Evolutionary conservation across 768 basidiomycete species (phyloP), one percentile per base, ranked within the genome.

Genomic region (Hemileccinum rubropunctum): DNA sequence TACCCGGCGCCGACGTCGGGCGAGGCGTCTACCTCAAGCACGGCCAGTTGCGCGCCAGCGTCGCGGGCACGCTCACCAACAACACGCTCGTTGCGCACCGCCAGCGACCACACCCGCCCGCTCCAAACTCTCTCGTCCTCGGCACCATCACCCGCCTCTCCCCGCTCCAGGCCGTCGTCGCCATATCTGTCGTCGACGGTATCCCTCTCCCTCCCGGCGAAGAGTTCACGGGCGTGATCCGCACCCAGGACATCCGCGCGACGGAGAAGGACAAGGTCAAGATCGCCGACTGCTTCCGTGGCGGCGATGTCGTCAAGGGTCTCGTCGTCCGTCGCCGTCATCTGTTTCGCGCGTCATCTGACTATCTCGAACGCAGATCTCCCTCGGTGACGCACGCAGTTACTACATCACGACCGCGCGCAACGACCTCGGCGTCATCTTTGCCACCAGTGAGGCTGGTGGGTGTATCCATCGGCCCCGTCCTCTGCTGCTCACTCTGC

Each of bases 371-470:
- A 42, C 20, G 6, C 51, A 95, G 93, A 90, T 95, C 42, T 95
- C 93, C 15, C 75, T 97, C 21, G 94, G 93, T 10, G 93, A 95
- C 68, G 84, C 92, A 21, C 82, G 91, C 38, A 91, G 87, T 59
- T 95, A 95, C 70, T 95, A 91, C 72, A 78, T 95, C 26, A 91
- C 92, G 0, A 95, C 93, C 3, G 93, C 89, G 7, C 75, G 89
- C 36, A 94, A 94, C 64, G 87, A 94, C 57, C 79, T 95, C 4
- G 93, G 94, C 0, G 93, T 95, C 9, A 86, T 95, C 45, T 94
- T 90, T 65, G 93, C 92, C 11, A 87, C 85, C 7, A 90, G 88
- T 65, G 91, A 93, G 71, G 84, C 86, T 42, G 90, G 91, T 82
- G 60, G 58, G 76, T 72, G 43, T 11, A 37, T 18, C n/a, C 23